These are phyloP conservation scores for Pestalotiopsis sp. DNA, from an alignment of 2,329 filamentous ascomycete species.

Conservation along the genomic window DNA sequence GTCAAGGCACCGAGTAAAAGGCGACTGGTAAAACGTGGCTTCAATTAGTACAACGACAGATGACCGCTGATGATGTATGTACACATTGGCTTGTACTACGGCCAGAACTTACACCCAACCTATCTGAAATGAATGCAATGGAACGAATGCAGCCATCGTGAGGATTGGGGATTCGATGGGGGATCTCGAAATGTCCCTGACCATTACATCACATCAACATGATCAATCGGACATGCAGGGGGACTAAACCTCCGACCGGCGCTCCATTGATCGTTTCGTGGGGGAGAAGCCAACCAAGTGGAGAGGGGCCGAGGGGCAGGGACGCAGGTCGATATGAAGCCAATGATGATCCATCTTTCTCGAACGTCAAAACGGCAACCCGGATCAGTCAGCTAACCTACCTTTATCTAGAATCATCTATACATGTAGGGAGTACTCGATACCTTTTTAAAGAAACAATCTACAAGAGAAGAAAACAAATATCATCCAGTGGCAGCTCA, in stretches of 20 bases:
- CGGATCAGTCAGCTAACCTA: too few species aligned
- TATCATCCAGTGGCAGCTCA: too few species aligned
- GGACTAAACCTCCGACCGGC: not conserved
- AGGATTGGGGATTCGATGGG: not conserved
- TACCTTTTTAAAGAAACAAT: too few species aligned
- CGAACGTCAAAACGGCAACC: not conserved
- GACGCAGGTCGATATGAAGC: not conserved
- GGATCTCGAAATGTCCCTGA: not conserved
- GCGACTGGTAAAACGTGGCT: not conserved
- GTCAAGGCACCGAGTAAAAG: not conserved
- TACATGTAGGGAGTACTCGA: too few species aligned
- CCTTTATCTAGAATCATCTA: too few species aligned
- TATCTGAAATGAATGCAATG: not conserved
- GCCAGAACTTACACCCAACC: not conserved
- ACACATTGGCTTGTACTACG: not conserved
- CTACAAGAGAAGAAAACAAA: too few species aligned
- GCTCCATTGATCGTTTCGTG: not conserved
- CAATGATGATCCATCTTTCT: not conserved
- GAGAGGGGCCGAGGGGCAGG: not conserved
- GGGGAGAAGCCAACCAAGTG: not conserved
- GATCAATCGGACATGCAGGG: not conserved
- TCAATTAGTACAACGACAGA: not conserved
- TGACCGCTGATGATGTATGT: not conserved
- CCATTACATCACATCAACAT: constrained; percentile 1
- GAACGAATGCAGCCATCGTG: not conserved